phyloP scores from a whole-genome alignment of 208 protist species.

The Trypanosoma lewisi region DNA sequence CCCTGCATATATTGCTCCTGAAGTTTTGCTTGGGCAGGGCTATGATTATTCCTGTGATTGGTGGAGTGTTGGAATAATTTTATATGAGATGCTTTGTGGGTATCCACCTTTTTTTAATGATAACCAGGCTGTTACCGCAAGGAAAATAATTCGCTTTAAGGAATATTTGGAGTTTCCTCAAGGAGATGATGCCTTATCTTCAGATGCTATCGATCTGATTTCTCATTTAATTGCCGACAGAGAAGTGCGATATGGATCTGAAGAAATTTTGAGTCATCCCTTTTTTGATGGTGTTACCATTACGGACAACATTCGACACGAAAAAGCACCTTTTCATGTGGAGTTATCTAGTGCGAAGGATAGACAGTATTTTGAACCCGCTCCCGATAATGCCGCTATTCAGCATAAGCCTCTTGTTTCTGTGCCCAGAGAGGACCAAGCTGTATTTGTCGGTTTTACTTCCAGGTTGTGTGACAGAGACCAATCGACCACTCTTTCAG shows the following conservation, averaged over 20 bases:
- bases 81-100: conserved; percentile 56
- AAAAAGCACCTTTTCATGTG: conserved; percentile 40
- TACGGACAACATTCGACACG: conserved; percentile 28
- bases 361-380: conserved; percentile 49
- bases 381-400: conserved; percentile 26
- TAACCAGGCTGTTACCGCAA: conserved; percentile 63
- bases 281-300: conserved; percentile 41
- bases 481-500: conserved; percentile 24
- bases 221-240: conserved; percentile 33
- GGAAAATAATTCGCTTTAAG: conserved; percentile 87
- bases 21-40: conserved; percentile 32
- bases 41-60: conserved; percentile 51
- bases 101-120: conserved; percentile 44
- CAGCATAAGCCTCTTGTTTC: conserved; percentile 25
- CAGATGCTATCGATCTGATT: conserved; percentile 70
- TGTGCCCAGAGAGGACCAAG: conserved; percentile 30
- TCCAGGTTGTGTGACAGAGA: conserved; percentile 23
- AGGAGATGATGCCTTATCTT: conserved; percentile 34
- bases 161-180: conserved; percentile 78
- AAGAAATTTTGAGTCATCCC: conserved; percentile 35
- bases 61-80: conserved; percentile 60
- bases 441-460: conserved; percentile 37
- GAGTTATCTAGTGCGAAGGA: conserved; percentile 29
- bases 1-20: conserved; percentile 59
- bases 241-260: conserved; percentile 35